phyloP scores from a whole-genome alignment of 2,329 filamentous ascomycete species.

The Penicillium thymicola region DNA sequence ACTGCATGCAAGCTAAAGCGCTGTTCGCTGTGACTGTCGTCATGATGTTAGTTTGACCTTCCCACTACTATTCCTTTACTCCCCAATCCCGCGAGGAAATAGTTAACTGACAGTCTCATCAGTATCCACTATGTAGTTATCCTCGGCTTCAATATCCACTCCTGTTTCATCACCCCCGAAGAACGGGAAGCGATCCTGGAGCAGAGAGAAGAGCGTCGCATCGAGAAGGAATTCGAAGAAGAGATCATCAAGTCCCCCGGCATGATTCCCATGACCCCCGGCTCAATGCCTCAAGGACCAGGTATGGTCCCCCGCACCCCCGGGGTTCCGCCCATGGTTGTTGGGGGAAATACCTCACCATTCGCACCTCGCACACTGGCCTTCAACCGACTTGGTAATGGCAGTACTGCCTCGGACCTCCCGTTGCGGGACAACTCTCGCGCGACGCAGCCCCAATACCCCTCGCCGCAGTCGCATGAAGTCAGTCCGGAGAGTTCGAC shows the following conservation, averaged over 20 bases:
- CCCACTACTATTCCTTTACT: neutral
- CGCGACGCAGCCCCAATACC: slow-evolving; percentile 20
- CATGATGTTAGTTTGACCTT: slow-evolving; percentile 46
- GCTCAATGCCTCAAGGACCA: slow-evolving; percentile 23
- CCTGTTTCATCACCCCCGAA: slow-evolving; percentile 44
- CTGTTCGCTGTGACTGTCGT: slow-evolving; percentile 56
- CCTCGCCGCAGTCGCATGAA: slow-evolving; percentile 21
- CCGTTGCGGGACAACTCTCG: slow-evolving; percentile 38
- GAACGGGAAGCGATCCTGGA: slow-evolving; percentile 35
- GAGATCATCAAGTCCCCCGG: slow-evolving; percentile 40
- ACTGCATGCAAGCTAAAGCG: slow-evolving; percentile 60
- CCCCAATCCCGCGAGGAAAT: neutral
- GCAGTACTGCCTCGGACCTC: slow-evolving; percentile 37
- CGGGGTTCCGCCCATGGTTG: slow-evolving; percentile 34
- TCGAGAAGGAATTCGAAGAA: slow-evolving; percentile 42
- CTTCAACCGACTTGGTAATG: slow-evolving; percentile 40
- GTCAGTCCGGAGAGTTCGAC: slow-evolving; percentile 3
- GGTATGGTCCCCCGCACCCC: slow-evolving; percentile 21
- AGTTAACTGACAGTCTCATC: slow-evolving; percentile 10
- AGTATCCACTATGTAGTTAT: slow-evolving; percentile 53
- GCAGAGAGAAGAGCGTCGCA: slow-evolving; percentile 35
- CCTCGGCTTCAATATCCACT: slow-evolving; percentile 48
- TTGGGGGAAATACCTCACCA: slow-evolving; percentile 14
- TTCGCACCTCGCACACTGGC: slow-evolving; percentile 42
- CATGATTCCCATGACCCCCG: slow-evolving; percentile 33